A percentile compares a stretch with the other conserved stretches of the same genome.
phyloP scores from a whole-genome alignment of 805 yeast species.

The Danielia oregonensis region DNA sequence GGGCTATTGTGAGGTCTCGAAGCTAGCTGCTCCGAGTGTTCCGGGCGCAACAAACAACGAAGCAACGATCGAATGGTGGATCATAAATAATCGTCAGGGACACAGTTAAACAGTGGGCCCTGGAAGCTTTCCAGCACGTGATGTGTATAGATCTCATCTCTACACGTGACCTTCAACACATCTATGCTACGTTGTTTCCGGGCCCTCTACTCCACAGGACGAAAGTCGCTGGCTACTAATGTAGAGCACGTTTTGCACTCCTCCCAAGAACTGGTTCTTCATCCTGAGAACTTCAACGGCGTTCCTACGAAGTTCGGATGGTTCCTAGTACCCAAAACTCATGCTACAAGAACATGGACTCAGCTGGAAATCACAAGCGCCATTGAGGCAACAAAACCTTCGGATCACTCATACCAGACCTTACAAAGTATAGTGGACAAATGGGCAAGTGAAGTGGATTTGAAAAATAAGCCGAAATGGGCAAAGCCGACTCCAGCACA shows the following conservation, averaged over 20 bases:
- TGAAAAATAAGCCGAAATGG: constrained; percentile 8
- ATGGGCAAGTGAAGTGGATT: constrained; percentile 15
- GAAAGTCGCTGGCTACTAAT: constrained; percentile 1
- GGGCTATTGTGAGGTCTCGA: no score
- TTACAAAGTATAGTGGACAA: constrained; percentile 6
- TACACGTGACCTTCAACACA: background rate
- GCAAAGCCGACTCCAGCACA: constrained; percentile 13
- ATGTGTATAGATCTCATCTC: background rate
- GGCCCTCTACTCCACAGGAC: constrained; percentile 7
- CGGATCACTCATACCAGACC: background rate
- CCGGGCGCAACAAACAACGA: no score
- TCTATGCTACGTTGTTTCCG: constrained; percentile 3
- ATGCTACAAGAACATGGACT: constrained; percentile 21
- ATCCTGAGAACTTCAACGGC: constrained; percentile 15
- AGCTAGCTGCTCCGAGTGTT: no score
- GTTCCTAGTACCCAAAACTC: constrained; percentile 18
- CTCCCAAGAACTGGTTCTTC: no score
- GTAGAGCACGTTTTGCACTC: no score
- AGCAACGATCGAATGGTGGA: no score
- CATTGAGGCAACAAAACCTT: constrained; percentile 2
- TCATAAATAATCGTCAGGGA: no score
- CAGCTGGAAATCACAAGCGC: constrained; percentile 5
- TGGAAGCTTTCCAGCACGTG: no score
- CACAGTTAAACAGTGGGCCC: no score
- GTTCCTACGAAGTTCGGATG: constrained; percentile 20